phyloP scores from a whole-genome alignment of 495 filamentous ascomycete species.

The Penicillium pulvis region DNA sequence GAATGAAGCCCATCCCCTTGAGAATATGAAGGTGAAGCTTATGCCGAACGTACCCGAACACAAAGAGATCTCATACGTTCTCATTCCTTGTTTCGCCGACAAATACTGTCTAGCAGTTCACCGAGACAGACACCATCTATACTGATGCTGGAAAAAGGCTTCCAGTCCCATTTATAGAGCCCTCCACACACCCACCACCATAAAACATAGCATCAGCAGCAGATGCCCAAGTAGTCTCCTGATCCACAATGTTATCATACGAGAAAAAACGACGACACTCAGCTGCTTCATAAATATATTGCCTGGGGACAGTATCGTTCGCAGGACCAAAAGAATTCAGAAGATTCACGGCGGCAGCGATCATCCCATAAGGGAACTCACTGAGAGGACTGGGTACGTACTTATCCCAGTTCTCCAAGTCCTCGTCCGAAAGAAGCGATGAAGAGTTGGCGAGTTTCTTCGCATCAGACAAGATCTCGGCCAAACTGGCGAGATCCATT shows the following conservation, averaged over 20 bases:
- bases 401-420: neutral
- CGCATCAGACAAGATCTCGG: neutral
- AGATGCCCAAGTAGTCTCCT: conserved; percentile 21
- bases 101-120: too few species aligned
- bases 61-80: too few species aligned
- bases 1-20: neutral
- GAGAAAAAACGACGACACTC: conserved; percentile 36
- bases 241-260: conserved; percentile 16
- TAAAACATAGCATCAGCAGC: conserved; percentile 20
- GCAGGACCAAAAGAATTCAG: conserved; percentile 8
- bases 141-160: neutral
- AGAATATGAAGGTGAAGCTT: neutral
- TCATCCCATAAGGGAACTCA: neutral
- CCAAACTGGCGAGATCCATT: conserved; percentile 4
- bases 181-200: conserved; percentile 12
- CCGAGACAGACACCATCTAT: too few species aligned
- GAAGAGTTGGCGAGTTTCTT: conserved; percentile 2
- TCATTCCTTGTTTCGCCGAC: too few species aligned
- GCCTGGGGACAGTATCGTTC: conserved; percentile 17
- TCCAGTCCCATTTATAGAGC: conserved; percentile 10
- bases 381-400: neutral
- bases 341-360: conserved; percentile 1
- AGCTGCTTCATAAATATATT: conserved; percentile 35
- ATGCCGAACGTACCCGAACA: too few species aligned
- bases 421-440: conserved; percentile 2